Conservation (phyloP, 176 grass and related monocot genomes). For the Neostapfia colusana region DNA sequence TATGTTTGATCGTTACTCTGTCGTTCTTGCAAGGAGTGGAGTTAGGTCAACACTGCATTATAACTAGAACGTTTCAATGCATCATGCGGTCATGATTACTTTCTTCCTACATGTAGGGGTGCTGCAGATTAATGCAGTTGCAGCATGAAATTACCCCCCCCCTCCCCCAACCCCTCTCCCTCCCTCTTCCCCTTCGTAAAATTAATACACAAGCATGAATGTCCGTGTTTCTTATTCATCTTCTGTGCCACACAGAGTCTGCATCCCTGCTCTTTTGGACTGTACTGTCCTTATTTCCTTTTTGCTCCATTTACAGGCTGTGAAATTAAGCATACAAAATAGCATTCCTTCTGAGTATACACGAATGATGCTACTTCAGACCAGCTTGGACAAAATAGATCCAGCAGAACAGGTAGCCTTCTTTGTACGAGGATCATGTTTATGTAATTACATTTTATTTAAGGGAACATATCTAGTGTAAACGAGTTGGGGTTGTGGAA, state of each 20-base stretch:
- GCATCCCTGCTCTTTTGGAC: neutral
- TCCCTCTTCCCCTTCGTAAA: no score
- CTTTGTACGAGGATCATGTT: neutral
- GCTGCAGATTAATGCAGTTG: neutral
- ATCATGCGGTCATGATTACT: neutral
- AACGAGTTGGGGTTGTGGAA: no score
- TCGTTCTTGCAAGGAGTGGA: neutral
- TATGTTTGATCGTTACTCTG: slow-evolving; percentile 4
- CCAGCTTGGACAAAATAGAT: slow-evolving; percentile 59
- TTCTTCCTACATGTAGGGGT: slow-evolving; percentile 11
- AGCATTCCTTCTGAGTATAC: slow-evolving; percentile 85
- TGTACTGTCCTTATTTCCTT: slow-evolving; percentile 8
- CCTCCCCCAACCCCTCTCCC: no score
- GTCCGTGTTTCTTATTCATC: neutral
- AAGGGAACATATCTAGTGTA: no score
- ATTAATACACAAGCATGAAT: neutral
- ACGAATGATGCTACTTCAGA: slow-evolving; percentile 61
- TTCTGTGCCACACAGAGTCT: neutral
- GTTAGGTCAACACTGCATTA: neutral
- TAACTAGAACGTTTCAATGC: neutral
- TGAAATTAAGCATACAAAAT: slow-evolving; percentile 80
- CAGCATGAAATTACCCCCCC: neutral
- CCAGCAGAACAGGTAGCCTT: slow-evolving; percentile 48
- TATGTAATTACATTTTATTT: slow-evolving; percentile 3
- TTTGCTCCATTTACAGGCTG: slow-evolving; percentile 49